phyloP scores from a whole-genome alignment of 345 rosid genomes.

The Psidium guajava region DNA sequence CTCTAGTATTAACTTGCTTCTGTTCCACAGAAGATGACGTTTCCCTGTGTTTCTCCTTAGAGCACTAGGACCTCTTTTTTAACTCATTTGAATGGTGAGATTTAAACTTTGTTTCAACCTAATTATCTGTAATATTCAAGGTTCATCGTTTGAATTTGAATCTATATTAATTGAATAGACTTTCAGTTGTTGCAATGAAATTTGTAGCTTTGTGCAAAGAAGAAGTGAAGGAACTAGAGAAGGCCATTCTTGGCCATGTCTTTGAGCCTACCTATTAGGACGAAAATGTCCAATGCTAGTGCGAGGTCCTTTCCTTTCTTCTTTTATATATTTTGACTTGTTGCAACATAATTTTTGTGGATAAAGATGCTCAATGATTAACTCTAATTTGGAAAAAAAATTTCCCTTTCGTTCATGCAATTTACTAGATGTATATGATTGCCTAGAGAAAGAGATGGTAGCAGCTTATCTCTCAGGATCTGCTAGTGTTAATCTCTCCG shows the following conservation, averaged over 20 bases:
- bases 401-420: too few species aligned
- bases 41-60: background rate
- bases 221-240: constrained; percentile 32
- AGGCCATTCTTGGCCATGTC: constrained; percentile 51
- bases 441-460: constrained; percentile 65
- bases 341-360: background rate
- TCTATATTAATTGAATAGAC: background rate
- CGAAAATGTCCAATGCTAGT: background rate
- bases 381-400: too few species aligned
- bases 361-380: background rate
- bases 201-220: constrained; percentile 44
- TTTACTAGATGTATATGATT: constrained; percentile 40
- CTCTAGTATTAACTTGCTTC: too few species aligned
- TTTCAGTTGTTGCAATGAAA: constrained; percentile 36
- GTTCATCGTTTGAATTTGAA: background rate
- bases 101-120: background rate
- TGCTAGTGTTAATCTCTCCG: constrained; percentile 15
- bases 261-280: constrained; percentile 16
- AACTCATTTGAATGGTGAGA: background rate
- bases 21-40: background rate
- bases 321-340: background rate
- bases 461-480: constrained; percentile 36
- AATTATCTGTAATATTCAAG: background rate
- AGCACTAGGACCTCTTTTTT: background rate
- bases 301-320: background rate